These are phyloP conservation scores for Phialemoniopsis sp. DNA, from an alignment of 2,329 filamentous ascomycete genomes.

Conservation along the genomic window DNA sequence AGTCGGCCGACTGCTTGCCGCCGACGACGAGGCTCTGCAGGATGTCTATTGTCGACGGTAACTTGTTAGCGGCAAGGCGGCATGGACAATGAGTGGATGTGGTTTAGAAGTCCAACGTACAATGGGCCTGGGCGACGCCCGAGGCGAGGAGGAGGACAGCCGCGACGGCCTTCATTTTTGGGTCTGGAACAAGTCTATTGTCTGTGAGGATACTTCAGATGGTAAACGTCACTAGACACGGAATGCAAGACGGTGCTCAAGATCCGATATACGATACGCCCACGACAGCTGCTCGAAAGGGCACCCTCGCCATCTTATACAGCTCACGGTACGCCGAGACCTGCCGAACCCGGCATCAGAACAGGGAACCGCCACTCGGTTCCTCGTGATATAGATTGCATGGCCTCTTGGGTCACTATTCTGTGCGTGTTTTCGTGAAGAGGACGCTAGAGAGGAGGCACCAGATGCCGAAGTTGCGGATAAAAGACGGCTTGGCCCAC, in stretches of 20 bases:
- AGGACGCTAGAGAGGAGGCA: neutral
- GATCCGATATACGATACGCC: too few species aligned
- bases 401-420: neutral
- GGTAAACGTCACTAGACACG: too few species aligned
- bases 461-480: too few species aligned
- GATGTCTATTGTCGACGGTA: slow-evolving; percentile 22
- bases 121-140: slow-evolving; percentile 29
- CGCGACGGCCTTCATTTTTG: slow-evolving; percentile 17
- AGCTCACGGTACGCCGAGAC: neutral
- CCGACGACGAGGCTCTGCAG: slow-evolving; percentile 33
- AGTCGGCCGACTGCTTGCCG: slow-evolving; percentile 28
- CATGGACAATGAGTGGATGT: neutral
- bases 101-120: slow-evolving; percentile 16
- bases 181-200: neutral
- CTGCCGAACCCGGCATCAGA: too few species aligned
- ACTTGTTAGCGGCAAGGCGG: neutral
- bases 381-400: neutral
- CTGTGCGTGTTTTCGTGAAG: neutral
- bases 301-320: neutral
- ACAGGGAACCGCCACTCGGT: too few species aligned
- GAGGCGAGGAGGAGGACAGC: slow-evolving; percentile 14
- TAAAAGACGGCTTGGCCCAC: too few species aligned
- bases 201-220: neutral
- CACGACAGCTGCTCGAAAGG: neutral
- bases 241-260: too few species aligned